These are phyloP conservation scores for Colletotrichum tropicicola DNA, from an alignment of 2,329 filamentous ascomycete species.

Conservation along the genomic window DNA sequence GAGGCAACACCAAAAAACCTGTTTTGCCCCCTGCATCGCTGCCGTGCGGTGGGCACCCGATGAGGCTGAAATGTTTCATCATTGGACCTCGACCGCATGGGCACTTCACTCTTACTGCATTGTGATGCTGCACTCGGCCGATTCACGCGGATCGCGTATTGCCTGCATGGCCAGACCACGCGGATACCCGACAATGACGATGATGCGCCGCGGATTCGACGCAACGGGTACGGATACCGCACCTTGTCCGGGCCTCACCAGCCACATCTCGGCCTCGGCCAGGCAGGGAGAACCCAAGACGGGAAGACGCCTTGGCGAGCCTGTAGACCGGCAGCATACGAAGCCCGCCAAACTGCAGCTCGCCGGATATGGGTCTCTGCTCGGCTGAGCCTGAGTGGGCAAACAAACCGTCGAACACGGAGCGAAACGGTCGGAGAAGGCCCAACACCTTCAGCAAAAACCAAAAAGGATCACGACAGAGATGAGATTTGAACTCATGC, in stretches of 20 bases:
- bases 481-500: slow-evolving; percentile 24
- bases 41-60: slow-evolving; percentile 9
- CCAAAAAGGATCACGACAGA: slow-evolving; percentile 7
- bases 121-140: slow-evolving; percentile 23
- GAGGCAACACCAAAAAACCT: slow-evolving; percentile 18
- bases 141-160: slow-evolving; percentile 2
- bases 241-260: background rate
- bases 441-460: background rate
- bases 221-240: background rate
- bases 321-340: slow-evolving; percentile 12
- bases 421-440: background rate
- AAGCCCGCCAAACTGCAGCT: slow-evolving; percentile 5
- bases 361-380: background rate
- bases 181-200: background rate
- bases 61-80: slow-evolving; percentile 31
- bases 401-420: background rate
- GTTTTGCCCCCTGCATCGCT: slow-evolving; percentile 22
- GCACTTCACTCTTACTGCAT: slow-evolving; percentile 20
- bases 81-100: slow-evolving; percentile 24
- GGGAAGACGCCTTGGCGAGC: background rate
- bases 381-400: no score
- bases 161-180: background rate
- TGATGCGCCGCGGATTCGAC: background rate
- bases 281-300: background rate
- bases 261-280: slow-evolving; percentile 1